These are phyloP conservation scores for Stephania cephalantha DNA, from an alignment of 164 flowering plant species.

Conservation along the genomic window DNA sequence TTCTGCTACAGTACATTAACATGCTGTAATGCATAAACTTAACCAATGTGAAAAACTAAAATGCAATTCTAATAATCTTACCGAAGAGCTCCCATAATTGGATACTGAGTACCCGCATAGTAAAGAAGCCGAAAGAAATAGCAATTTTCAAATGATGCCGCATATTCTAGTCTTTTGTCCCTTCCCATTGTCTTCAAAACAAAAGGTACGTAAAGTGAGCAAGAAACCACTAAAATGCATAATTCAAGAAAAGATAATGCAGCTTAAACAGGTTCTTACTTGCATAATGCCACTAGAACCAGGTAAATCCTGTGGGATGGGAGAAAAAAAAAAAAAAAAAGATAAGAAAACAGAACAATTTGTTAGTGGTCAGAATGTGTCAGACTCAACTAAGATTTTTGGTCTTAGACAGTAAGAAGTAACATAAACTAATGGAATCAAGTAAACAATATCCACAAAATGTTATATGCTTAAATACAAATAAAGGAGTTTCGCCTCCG, in stretches of 20 bases:
- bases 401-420: not conserved
- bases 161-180: constrained; percentile 87
- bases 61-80: constrained; percentile 19
- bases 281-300: constrained; percentile 97
- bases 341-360: not conserved
- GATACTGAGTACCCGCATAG: constrained; percentile 91
- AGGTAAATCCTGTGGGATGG: constrained; percentile 67
- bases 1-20: not conserved
- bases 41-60: not conserved
- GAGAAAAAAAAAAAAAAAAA: not conserved
- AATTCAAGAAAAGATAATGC: not conserved
- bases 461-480: too few relatives aligned
- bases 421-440: not conserved
- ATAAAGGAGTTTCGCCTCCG: too few relatives aligned
- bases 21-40: too few relatives aligned
- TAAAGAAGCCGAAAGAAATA: constrained; percentile 86
- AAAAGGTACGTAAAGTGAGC: constrained; percentile 11
- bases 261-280: constrained; percentile 38
- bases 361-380: not conserved
- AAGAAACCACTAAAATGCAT: not conserved
- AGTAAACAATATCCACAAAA: not conserved
- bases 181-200: constrained; percentile 80
- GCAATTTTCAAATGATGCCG: constrained; percentile 76
- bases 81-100: constrained; percentile 98
- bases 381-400: not conserved